Evolutionary conservation across 352 stramenopile genomes (phyloP).

Genomic region (Pythium inflatum): DNA sequence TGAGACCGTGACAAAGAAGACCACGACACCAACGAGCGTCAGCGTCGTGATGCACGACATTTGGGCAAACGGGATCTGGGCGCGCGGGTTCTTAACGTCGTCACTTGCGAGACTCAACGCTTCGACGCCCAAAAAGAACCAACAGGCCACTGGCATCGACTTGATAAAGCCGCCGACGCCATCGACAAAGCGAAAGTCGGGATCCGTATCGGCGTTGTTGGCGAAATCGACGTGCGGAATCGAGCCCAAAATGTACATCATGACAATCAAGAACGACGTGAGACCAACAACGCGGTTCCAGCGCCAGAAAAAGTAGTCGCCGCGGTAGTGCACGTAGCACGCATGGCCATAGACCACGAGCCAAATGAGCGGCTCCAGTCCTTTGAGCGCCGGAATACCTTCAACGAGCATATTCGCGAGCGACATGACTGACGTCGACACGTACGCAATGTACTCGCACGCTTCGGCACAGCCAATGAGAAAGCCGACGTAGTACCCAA

Average conservation of each 20-base stretch:
- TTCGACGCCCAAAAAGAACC: conserved; percentile 44
- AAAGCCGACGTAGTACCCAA: conserved; percentile 36
- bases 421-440: conserved; percentile 30
- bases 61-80: conserved; percentile 34
- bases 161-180: conserved; percentile 34
- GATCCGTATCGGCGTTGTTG: conserved; percentile 23
- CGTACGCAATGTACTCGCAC: conserved; percentile 41
- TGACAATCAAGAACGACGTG: conserved; percentile 18
- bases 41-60: conserved; percentile 34
- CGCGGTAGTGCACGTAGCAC: conserved; percentile 29
- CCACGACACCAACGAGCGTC: conserved; percentile 14
- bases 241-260: conserved; percentile 33
- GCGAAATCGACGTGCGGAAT: conserved; percentile 32
- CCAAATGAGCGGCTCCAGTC: conserved; percentile 34
- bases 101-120: conserved; percentile 32
- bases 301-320: conserved; percentile 36
- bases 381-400: conserved; percentile 5
- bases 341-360: conserved; percentile 32
- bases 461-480: conserved; percentile 39
- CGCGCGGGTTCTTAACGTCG: conserved; percentile 23
- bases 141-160: conserved; percentile 29
- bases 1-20: conserved; percentile 36
- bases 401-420: conserved; percentile 34
- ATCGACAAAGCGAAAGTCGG: conserved; percentile 24
- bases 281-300: conserved; percentile 30